Evolutionary conservation across 1,284 basidiomycete species (phyloP), one percentile per base, ranked within the genome.

Genomic region (Leccinum subspadiceum): DNA sequence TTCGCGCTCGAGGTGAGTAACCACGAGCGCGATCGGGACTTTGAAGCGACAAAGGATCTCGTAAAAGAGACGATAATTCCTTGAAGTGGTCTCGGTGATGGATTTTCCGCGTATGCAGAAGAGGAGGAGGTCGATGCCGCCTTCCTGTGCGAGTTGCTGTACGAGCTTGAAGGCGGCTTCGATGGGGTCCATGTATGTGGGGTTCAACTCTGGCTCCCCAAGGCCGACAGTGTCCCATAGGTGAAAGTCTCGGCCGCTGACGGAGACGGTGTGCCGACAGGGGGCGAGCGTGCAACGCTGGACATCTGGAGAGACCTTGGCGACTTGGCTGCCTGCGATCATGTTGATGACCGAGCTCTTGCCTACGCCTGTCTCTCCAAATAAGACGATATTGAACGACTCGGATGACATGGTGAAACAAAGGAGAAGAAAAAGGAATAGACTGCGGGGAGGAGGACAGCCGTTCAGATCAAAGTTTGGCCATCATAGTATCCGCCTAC

Each of bases 151-250:
- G 48, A 79, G 70, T 17, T 64, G 64, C 17, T 65, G 66, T 49
- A 80, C 64, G 37, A 79, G 73, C 1, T 54, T 29, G 41, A 72
- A 70, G 2, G 76, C 67, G 12, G 67, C 62, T 15, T 70, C 64
- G 49, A 78, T 72, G 3, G 75, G 71, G 0, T 67, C 57, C 60
- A 70, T 49, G 66, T 70, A 61, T n/a, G n/a, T 26, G 55, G 66
- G 12, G 7, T 64, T 20, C 67, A 69, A n/a, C 22, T 62, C 59
- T 17, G 74, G 71, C 39, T 78, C 73, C 54, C 75, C 67, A 12
- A 79, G 68, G 12, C 79, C 78, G 0, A 69, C 69, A n/a, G 77
- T 78, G 57, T 78, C 78, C 68, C 62, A 72, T n/a, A 72, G 51
- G 7, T 69, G 57, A 49, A 70, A 66, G 1, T 51, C 12, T 9